Percentiles rank a stretch among this genome's conserved stretches.
phyloP scores from a whole-genome alignment of 805 yeast species.

The Kodamaea restingae region DNA sequence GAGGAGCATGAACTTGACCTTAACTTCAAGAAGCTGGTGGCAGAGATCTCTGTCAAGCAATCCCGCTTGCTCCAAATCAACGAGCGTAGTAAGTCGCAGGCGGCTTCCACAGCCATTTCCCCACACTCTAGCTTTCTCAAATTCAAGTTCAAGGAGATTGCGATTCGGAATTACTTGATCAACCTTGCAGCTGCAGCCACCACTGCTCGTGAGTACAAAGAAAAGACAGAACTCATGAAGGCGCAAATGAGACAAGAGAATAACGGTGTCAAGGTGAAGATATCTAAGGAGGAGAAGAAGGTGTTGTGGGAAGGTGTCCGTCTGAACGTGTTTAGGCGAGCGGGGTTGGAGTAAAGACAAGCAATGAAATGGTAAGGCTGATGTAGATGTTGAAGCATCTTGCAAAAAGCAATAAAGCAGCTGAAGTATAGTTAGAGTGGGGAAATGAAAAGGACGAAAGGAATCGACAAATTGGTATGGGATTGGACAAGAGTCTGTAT shows the following conservation, averaged over 20 bases:
- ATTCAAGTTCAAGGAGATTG: constrained; percentile 41
- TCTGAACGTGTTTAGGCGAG: constrained; percentile 48
- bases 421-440: too few relatives aligned
- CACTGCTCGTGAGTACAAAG: constrained; percentile 47
- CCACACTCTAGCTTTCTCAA: constrained; percentile 25
- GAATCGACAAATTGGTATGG: too few relatives aligned
- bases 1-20: constrained; percentile 45
- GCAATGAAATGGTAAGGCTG: too few relatives aligned
- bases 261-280: constrained; percentile 18
- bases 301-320: constrained; percentile 47
- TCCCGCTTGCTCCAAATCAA: constrained; percentile 39
- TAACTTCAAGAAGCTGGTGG: constrained; percentile 43
- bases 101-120: constrained; percentile 30
- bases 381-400: too few relatives aligned
- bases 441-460: too few relatives aligned
- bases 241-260: constrained; percentile 17
- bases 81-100: constrained; percentile 14
- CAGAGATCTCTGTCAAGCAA: constrained; percentile 47
- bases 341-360: constrained; percentile 42
- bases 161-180: constrained; percentile 47
- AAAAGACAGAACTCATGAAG: constrained; percentile 34
- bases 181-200: constrained; percentile 54
- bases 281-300: constrained; percentile 41
- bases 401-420: not conserved
- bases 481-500: too few relatives aligned